Evolutionary conservation across 2,329 filamentous ascomycete species (phyloP), one percentile per base, ranked within the genome.

Genomic region (Aspergillus proliferans): DNA sequence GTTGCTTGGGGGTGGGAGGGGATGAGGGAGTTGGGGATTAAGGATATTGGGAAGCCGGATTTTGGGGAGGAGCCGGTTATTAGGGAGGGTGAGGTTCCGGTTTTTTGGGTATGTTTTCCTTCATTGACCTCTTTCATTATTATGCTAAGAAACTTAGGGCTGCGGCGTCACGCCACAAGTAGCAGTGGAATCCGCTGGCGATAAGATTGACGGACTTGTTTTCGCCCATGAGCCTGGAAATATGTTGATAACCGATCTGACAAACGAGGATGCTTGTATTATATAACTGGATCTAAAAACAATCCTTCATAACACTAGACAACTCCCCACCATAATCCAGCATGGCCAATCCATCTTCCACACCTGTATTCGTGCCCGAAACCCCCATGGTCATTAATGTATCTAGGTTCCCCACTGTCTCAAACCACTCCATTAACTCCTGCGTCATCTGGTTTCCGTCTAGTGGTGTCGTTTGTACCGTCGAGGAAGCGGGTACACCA

Each of bases 81-180:
- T 10, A 42, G 59, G 14, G 63, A 71, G 26, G 78, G 75, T 0
- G 58, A 64, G 46, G 53, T 66, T 7, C 62, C 63, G 1, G 57
- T 67, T 2, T 67, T 66, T 14, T 67, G 63, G 63, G 64, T 65
- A 45, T 15, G 55, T 48, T 9, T 21, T 5, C 26, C 3, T 22
- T 12, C n/a, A 38, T 10, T 43, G 9, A 30, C 22, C 22, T 28
- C 8, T 10, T 3, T n/a, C 6, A 66, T 18, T 67, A 72, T 12
- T 69, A 83, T 26, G 79, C 79, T 0, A 22, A 40, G 18, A 19
- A 6, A 14, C 4, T 75, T 80, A 82, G 81, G 83, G 80, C 0
- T 86, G 82, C 58, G 82, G 82, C 30, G 82, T 85, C 9, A 85
- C 83, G 34, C 82, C 83, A 1, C 82, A 85, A 59, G 77, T 83